These are phyloP conservation scores for Nakazawaea molendinolei DNA, from an alignment of 805 yeast genomes.

Conservation along the genomic window DNA sequence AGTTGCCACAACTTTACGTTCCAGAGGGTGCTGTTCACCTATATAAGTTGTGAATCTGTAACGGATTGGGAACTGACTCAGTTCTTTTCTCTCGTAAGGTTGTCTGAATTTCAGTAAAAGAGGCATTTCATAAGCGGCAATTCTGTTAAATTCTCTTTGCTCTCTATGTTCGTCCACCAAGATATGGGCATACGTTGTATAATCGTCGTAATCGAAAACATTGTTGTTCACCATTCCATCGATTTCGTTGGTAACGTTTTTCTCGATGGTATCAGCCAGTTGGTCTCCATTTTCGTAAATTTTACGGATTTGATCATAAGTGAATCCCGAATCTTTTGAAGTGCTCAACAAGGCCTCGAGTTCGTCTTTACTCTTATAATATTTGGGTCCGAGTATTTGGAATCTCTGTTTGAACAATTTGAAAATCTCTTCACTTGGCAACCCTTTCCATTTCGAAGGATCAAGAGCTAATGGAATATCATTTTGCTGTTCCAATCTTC, in stretches of 20 bases:
- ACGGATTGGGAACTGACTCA: conserved; percentile 43
- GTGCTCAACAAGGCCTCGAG: conserved; percentile 50
- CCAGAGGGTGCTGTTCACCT: conserved; percentile 68
- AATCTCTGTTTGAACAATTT: conserved; percentile 56
- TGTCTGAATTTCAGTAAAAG: conserved; percentile 69
- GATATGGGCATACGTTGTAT: conserved; percentile 67
- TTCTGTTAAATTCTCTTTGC: conserved; percentile 67
- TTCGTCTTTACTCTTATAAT: conserved; percentile 45
- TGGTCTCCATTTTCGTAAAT: conserved; percentile 35
- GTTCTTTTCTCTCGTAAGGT: conserved; percentile 46
- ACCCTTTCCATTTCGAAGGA: conserved; percentile 67
- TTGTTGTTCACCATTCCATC: conserved; percentile 31
- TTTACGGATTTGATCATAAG: conserved; percentile 20
- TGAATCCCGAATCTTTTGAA: conserved; percentile 31
- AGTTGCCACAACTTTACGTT: conserved; percentile 58
- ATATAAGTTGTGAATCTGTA: conserved; percentile 69
- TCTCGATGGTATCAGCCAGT: conserved; percentile 33
- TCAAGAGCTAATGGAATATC: conserved; percentile 35
- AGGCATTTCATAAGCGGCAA: conserved; percentile 92
- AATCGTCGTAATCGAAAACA: conserved; percentile 50
- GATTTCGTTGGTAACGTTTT: conserved; percentile 23
- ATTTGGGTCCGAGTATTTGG: conserved; percentile 43
- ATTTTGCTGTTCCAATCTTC: too few relatives aligned
- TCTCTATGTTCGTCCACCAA: conserved; percentile 65
- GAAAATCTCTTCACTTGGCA: conserved; percentile 57